Evolutionary conservation across 1,284 basidiomycete genomes (phyloP), one percentile per base, ranked within the genome.

Genomic region (Ceratobasidium papillatum): DNA sequence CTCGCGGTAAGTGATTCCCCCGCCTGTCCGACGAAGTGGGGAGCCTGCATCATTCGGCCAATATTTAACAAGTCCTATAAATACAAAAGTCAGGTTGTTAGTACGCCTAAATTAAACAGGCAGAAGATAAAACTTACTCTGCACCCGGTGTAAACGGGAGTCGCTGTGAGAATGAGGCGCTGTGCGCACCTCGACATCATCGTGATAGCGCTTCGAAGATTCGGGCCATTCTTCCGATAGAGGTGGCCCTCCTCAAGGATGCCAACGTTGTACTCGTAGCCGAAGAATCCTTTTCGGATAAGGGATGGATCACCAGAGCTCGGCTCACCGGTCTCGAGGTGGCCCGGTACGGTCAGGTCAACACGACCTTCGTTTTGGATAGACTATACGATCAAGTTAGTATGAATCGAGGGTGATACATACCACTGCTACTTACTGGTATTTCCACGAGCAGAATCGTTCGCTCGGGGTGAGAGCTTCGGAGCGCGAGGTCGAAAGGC

Each of bases 361-460:
- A 45, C 14, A 2, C 36, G 38, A 27, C 61, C 58, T 38, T 61
- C 58, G 3, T 4, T n/a, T 4, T 36, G 14, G 3, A 61, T 11
- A 22, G 58, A 61, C 58, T 61, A 61, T 3, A 19, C 22, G 61
- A 38, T 8, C 22, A 19, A 58, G 17, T 58, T 3, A 58, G 27
- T 22, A 25, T 36, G n/a, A 9, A 38, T 8, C 17, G 25, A 22
- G 51, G 5, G 27, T 43, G 7, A 43, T 43, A 17, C 7, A 43
- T 43, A 43, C 4, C n/a, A n/a, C n/a, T n/a, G n/a, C n/a, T 34
- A 41, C 64, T 36, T 22, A 66, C 64, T 22, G 49, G 64, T 14
- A n/a, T 7, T 27, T 66, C 64, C n/a, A 52, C 64, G 3, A 66
- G 30, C 2, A 66, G 22, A 30, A 66, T 54, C 1, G 64, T 66